Evolutionary conservation across 306 rosid species (phyloP), one percentile per base, ranked within the genome.

Genomic region (Rosa persica): DNA sequence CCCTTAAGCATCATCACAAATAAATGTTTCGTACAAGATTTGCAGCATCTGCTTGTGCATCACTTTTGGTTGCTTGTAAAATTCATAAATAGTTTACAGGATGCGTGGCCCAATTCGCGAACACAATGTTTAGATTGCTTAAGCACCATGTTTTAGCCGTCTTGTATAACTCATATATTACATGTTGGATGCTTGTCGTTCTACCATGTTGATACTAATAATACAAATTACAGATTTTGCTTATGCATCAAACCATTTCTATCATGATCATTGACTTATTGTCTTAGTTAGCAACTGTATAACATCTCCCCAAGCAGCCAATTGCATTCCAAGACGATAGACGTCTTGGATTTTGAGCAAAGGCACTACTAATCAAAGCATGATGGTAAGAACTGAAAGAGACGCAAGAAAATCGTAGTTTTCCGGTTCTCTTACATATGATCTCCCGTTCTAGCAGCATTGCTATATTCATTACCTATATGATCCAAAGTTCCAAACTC

Each of bases 1-100:
- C 97, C 13, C 91, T 96, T 51, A 96, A 95, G 83, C 52, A 80
- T 88, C 88, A 84, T 90, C 87, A 70, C 58, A 95, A 91, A 87
- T 86, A 81, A n/a, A 4, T 22, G 16, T 60, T 5, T 6, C 17
- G 44, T 20, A 44, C 7, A 16, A 64, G 70, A 65, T 25, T 20
- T 52, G 66, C 66, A 6, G 34, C 34, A 30, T 30, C 2, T 30
- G 34, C 34, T 30, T 17, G 42, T 61, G 61, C 61, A 19, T 46
- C 47, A 62, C n/a, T 38, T 72, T 49, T 47, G 15, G 49, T 74
- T 11, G 47, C 70, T 49, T 79, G 78, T 73, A 73, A 46, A 73
- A 34, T 80, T 54, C 40, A 76, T 80, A 43, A 44, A 72, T 58
- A 34, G 38, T 17, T 17, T 16, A 8, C 58, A 20, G 40, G 39